Evolutionary conservation across 148 eudicot genomes (phyloP), one percentile per base, ranked within the genome.

Genomic region (Rhododendron griersonianum): DNA sequence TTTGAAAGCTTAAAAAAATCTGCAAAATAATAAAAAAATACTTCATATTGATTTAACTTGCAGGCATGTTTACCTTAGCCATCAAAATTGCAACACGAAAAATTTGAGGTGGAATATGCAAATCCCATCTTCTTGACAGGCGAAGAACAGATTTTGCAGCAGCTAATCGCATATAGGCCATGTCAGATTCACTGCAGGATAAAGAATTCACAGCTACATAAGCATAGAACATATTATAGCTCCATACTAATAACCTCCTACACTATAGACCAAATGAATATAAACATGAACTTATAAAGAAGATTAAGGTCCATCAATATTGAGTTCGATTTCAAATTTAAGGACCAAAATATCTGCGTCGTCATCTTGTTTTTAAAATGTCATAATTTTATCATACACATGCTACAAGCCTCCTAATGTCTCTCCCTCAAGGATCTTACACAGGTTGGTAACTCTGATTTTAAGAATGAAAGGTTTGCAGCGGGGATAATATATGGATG

Each of bases 51-150:
- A 30, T 45, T 80, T 33, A 4, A 37, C 65, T 28, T 48, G 25
- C 28, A 82, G 85, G 61, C 67, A 82, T 51, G 37, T 87, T 77
- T 87, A 97, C 98, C 98, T 95, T 93, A 82, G 96, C 98, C 91
- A 88, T 89, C 93, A 90, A 89, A 81, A 95, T 84, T 84, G 99
- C 93, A 3, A 86, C 73, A 85, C 85, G 94, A 85, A 92, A 97
- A 23, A 94, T 87, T 69, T 85, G 91, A 33, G 99, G 96, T 47
- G 98, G 90, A 51, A 97, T 91, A 91, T 93, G 91, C 82, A 93
- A 83, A 90, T 95, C 98, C 99, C 99, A 97, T 86, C 90, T 91
- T 90, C 93, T 93, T n/a, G 99, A 97, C 80, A 97, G 95, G 87
- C 91, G 89, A 79, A 97, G 92, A 83, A 97, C 91, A 87, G 96